Percentiles rank a stretch among this genome's conserved stretches.
Conservation (phyloP, 306 rosid species). For the Glycine tomentella region DNA sequence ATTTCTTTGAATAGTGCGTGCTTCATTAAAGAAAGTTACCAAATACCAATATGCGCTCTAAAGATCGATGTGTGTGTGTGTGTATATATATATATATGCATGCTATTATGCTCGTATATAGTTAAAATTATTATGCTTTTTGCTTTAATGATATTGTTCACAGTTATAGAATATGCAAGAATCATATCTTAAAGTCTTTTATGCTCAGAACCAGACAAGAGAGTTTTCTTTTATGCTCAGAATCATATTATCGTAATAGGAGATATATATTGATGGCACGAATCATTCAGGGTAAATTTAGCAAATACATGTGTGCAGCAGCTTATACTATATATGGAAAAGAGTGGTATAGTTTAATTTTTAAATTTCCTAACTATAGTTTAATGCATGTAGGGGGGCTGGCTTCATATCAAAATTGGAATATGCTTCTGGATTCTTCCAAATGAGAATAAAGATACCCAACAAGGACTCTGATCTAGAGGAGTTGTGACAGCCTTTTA, state of each 20-base stretch:
- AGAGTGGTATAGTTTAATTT: not conserved
- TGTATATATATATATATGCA: not conserved
- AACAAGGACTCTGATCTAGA: slow-evolving; percentile 47
- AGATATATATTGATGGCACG: not conserved
- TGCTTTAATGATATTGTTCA: not conserved
- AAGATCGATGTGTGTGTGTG: no score
- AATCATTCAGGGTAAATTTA: not conserved
- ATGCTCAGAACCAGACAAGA: not conserved
- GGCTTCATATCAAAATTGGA: slow-evolving; percentile 56
- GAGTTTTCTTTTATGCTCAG: not conserved
- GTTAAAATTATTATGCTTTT: not conserved
- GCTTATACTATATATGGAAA: not conserved
- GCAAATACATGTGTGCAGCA: not conserved
- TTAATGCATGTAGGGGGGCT: slow-evolving; percentile 41
- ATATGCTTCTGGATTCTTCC: slow-evolving; percentile 62
- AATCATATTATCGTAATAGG: not conserved
- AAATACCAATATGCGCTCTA: no score
- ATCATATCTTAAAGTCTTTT: not conserved
- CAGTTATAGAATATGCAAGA: not conserved
- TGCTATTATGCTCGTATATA: not conserved
- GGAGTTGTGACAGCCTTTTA: slow-evolving; percentile 58
- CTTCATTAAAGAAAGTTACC: no score
- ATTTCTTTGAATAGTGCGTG: no score
- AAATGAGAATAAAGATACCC: slow-evolving; percentile 53
- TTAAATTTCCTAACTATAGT: not conserved